phyloP scores from a whole-genome alignment of 495 filamentous ascomycete species.

The Stereocaulon alpinum region DNA sequence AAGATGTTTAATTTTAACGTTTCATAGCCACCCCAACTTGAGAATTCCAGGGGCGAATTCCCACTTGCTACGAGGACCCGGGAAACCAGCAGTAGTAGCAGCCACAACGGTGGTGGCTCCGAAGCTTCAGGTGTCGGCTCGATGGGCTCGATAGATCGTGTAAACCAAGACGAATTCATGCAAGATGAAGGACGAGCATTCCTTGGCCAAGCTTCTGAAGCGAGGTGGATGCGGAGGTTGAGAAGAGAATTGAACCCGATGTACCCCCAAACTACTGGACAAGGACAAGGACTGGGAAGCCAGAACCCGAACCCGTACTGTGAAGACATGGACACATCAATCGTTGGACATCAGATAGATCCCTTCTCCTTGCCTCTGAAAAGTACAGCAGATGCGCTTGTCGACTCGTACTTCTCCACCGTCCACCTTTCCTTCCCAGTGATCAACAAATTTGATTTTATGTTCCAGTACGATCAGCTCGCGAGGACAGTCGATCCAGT shows the following conservation, averaged over 20 bases:
- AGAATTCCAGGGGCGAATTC: background rate
- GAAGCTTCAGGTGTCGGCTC: constrained; percentile 36
- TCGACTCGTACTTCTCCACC: constrained; percentile 47
- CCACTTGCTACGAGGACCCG: background rate
- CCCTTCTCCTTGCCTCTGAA: constrained; percentile 40
- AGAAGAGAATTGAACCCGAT: constrained; percentile 21
- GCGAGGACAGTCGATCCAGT: constrained; percentile 36
- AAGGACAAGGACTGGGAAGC: background rate
- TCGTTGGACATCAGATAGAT: constrained; percentile 35
- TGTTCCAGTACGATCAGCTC: constrained; percentile 37
- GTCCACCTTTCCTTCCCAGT: constrained; percentile 54
- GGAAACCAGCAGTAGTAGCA: constrained; percentile 7
- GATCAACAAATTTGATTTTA: constrained; percentile 44
- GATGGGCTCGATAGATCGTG: constrained; percentile 34
- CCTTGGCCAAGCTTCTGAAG: constrained; percentile 51
- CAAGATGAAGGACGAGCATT: constrained; percentile 39
- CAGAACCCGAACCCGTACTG: constrained; percentile 30
- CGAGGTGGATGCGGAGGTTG: constrained; percentile 47
- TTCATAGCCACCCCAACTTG: constrained; percentile 7
- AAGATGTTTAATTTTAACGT: background rate
- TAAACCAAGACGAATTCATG: constrained; percentile 32
- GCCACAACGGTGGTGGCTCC: constrained; percentile 16
- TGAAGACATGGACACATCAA: constrained; percentile 41
- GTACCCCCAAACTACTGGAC: background rate
- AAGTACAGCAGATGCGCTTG: constrained; percentile 41